Conservation (phyloP, 306 rosid genomes). For the Echinosophora koreensis region DNA sequence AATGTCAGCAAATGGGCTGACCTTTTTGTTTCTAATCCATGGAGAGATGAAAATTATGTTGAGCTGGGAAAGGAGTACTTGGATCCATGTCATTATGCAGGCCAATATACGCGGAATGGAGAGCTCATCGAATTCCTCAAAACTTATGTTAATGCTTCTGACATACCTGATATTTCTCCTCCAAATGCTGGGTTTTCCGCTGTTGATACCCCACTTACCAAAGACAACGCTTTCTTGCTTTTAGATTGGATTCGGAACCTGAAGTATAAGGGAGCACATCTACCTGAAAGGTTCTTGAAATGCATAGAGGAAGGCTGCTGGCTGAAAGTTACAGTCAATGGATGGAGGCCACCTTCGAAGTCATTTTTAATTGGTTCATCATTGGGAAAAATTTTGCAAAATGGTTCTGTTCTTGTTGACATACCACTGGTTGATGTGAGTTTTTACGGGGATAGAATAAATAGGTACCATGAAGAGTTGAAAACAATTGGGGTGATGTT, state of each 20-base stretch:
- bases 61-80: slow-evolving; percentile 68
- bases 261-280: background rate
- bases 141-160: slow-evolving; percentile 55
- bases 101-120: slow-evolving; percentile 29
- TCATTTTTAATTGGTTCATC: slow-evolving; percentile 63
- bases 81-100: slow-evolving; percentile 44
- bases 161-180: slow-evolving; percentile 68
- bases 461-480: slow-evolving; percentile 62
- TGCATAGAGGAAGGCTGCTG: slow-evolving; percentile 70
- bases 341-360: slow-evolving; percentile 66
- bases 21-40: slow-evolving; percentile 67
- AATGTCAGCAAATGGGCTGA: slow-evolving; percentile 73
- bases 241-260: slow-evolving; percentile 69
- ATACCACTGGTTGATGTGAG: slow-evolving; percentile 68
- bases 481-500: slow-evolving; percentile 74
- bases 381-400: slow-evolving; percentile 62
- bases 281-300: slow-evolving; percentile 57
- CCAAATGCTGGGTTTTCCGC: slow-evolving; percentile 63
- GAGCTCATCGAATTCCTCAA: slow-evolving; percentile 57
- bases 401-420: slow-evolving; percentile 66
- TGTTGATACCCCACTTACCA: slow-evolving; percentile 60
- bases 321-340: slow-evolving; percentile 63
- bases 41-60: slow-evolving; percentile 61
- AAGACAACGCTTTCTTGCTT: slow-evolving; percentile 65
- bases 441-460: slow-evolving; percentile 60